A percentile compares a stretch with the other conserved stretches of the same genome.
These are phyloP conservation scores for Coemansia pectinata DNA, from an alignment of 192 early-diverging fungal species.

Conservation along the genomic window DNA sequence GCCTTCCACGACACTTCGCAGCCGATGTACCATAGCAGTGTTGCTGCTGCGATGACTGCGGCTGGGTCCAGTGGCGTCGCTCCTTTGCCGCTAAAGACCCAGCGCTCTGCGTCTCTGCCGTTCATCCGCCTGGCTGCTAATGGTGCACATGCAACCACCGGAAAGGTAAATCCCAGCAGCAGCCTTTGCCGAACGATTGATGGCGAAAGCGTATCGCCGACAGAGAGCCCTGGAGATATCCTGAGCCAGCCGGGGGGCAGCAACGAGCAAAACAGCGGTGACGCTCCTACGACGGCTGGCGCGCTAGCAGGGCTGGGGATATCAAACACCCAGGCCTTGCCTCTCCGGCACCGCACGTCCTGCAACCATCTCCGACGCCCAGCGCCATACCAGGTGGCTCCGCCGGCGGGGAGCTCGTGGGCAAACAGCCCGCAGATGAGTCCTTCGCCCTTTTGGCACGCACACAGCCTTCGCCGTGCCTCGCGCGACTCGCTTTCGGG, in stretches of 20 bases:
- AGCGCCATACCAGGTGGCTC: conserved; percentile 47
- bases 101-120: conserved; percentile 53
- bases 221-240: background rate
- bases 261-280: background rate
- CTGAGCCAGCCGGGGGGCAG: conserved; percentile 2
- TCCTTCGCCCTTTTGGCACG: conserved; percentile 43
- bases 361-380: conserved; percentile 45
- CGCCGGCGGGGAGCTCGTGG: conserved; percentile 21
- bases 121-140: conserved; percentile 31
- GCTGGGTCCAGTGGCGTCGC: conserved; percentile 8
- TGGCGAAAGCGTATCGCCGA: conserved; percentile 17
- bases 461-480: conserved; percentile 30
- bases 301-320: conserved; percentile 26
- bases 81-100: conserved; percentile 41
- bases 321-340: conserved; percentile 32
- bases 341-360: conserved; percentile 47
- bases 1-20: conserved; percentile 18
- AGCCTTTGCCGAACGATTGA: conserved; percentile 36
- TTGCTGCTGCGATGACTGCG: conserved; percentile 31
- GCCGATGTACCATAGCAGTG: conserved; percentile 12
- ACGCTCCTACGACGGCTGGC: conserved; percentile 3
- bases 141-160: background rate
- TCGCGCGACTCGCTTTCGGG: conserved; percentile 41
- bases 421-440: conserved; percentile 51
- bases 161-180: conserved; percentile 33